Conservation (phyloP, 768 basidiomycete species). For the Hemileccinum rubropunctum region DNA sequence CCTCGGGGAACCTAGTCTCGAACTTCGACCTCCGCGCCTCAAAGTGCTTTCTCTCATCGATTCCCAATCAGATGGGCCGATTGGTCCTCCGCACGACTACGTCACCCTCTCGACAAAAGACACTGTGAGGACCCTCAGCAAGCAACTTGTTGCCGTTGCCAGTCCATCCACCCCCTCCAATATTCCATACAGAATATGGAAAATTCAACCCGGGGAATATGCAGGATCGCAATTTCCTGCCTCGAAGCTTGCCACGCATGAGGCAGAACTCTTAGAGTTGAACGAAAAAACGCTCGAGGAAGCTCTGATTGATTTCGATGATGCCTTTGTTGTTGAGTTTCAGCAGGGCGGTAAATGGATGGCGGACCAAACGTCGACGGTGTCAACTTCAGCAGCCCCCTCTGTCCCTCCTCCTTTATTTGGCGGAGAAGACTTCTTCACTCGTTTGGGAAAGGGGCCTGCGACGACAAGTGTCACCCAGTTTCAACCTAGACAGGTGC, state of each 20-base stretch:
- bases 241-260: conserved; percentile 24
- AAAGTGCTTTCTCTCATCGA: conserved; percentile 48
- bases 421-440: conserved; percentile 56
- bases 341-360: conserved; percentile 59
- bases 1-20: conserved; percentile 51
- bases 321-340: conserved; percentile 78
- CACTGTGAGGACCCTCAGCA: conserved; percentile 43
- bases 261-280: conserved; percentile 41
- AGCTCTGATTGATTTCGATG: conserved; percentile 54
- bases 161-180: conserved; percentile 30
- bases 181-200: conserved; percentile 63
- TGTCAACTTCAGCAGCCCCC: conserved; percentile 5
- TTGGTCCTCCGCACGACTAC: conserved; percentile 31
- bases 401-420: conserved; percentile 50
- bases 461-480: conserved; percentile 23
- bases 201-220: conserved; percentile 39
- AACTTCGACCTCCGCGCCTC: conserved; percentile 69
- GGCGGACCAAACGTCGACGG: conserved; percentile 33
- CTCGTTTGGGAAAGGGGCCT: conserved; percentile 33
- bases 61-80: conserved; percentile 25
- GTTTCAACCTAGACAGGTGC: conserved; percentile 23
- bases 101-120: conserved; percentile 52
- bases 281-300: conserved; percentile 56
- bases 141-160: conserved; percentile 36
- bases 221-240: conserved; percentile 29